Evolutionary conservation across 2,329 filamentous ascomycete species (phyloP), one percentile per base, ranked within the genome.

Genomic region (Scortechinia acanthostroma): DNA sequence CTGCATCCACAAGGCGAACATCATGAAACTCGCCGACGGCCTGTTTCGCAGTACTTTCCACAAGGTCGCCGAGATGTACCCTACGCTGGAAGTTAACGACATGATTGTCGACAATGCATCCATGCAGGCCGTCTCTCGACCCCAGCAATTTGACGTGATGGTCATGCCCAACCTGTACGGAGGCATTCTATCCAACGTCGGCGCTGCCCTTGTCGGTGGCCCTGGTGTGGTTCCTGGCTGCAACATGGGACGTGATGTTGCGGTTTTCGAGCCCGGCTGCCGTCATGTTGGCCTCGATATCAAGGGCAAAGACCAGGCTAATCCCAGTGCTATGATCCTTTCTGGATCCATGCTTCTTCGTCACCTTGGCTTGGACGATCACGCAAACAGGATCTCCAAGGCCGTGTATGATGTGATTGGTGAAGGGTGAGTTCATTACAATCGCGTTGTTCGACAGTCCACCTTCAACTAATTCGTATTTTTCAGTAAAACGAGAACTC

Each of bases 31-130:
- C 48, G 91, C 91, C 66, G 93, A 98, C 58, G 93, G 93, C 70
- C 87, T 98, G 47, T 98, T 98, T 88, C 87, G 93, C 67, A 91
- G 84, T 74, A 97, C 93, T 56, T 94, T 97, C 79, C 89, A 95
- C 76, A 78, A 83, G 60, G 83, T 93, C 55, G 88, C 90, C 54
- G 87, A 94, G 75, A 89, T 95, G 68, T 98, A 93, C 75, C 91
- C 93, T 49, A 94, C 88, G 51, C 78, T 98, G 57, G 88, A 96
- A 76, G 86, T 85, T 64, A 94, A 94, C 76, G 93, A 98, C 74
- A 96, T 98, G 91, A 98, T 98, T 68, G 93, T 98, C 70, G 93
- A 98, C 75, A 98, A 98, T 71, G 93, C 93, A 61, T 95, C 88
- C 62, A 98, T 98, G 93, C 93, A 98, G 77, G 94, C 90, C 64